These are phyloP conservation scores for Lodderomyces theae DNA, from an alignment of 1,139 yeast species.

Conservation along the genomic window DNA sequence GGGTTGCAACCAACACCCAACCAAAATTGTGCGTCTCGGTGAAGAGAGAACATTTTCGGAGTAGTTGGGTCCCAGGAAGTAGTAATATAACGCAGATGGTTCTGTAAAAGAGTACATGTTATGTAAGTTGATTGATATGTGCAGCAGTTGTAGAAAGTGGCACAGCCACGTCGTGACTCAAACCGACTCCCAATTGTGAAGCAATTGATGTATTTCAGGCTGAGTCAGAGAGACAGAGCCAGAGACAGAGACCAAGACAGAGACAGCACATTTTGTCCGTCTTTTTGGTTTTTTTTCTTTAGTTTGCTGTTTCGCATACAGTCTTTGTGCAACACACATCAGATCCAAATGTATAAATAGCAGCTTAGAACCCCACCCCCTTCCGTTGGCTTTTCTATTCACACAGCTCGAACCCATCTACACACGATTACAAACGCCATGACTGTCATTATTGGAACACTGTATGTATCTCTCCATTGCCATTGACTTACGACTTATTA, in stretches of 20 bases:
- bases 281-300: neutral
- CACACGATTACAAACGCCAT: conserved; percentile 22
- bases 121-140: too few relatives aligned
- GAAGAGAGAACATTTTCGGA: neutral
- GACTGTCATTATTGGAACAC: conserved; percentile 61
- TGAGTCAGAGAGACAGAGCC: too few relatives aligned
- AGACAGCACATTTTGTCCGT: too few relatives aligned
- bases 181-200: too few relatives aligned
- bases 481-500: conserved; percentile 3
- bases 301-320: neutral
- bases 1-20: too few relatives aligned
- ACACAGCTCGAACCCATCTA: neutral
- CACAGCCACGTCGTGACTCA: too few relatives aligned
- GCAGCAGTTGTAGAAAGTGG: too few relatives aligned
- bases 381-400: too few relatives aligned
- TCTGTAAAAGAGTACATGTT: neutral
- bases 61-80: neutral
- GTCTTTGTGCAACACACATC: conserved; percentile 3
- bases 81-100: neutral
- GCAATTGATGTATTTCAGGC: too few relatives aligned
- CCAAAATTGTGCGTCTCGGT: neutral
- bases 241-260: too few relatives aligned
- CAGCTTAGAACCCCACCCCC: too few relatives aligned
- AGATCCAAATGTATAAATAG: too few relatives aligned
- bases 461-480: conserved; percentile 43